Percentiles rank a stretch among this genome's conserved stretches.
Conservation (phyloP, 345 rosid genomes). For the Isatis tinctoria region DNA sequence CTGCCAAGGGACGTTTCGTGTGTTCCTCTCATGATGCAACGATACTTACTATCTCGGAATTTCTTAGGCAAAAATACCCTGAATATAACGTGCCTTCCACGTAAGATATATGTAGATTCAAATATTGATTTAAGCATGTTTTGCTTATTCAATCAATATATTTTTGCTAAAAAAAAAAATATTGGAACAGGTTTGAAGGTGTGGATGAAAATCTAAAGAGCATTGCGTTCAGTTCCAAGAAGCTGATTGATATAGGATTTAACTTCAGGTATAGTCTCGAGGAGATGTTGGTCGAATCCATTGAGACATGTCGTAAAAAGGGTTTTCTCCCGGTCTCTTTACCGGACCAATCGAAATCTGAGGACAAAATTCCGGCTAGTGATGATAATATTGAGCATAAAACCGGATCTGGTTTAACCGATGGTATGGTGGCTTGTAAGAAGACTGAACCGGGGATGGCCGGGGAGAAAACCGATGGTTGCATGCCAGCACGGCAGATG, state of each 20-base stretch:
- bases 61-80: slow-evolving; percentile 57
- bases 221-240: slow-evolving; percentile 52
- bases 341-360: background rate
- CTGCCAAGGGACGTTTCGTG: slow-evolving; percentile 77
- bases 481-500: slow-evolving; percentile 18
- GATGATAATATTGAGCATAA: background rate
- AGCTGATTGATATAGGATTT: slow-evolving; percentile 67
- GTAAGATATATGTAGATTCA: slow-evolving; percentile 32
- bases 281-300: slow-evolving; percentile 67
- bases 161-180: background rate
- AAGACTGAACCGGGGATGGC: slow-evolving; percentile 10
- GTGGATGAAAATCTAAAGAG: slow-evolving; percentile 50
- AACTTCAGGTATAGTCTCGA: slow-evolving; percentile 68
- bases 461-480: slow-evolving; percentile 4
- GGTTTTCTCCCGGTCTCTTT: slow-evolving; percentile 52
- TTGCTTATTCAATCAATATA: background rate
- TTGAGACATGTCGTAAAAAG: slow-evolving; percentile 64
- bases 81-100: slow-evolving; percentile 54
- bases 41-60: slow-evolving; percentile 48
- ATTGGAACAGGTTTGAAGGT: slow-evolving; percentile 48
- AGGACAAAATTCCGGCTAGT: background rate
- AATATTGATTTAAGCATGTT: background rate
- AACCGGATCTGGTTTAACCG: slow-evolving; percentile 3
- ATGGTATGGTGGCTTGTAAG: slow-evolving; percentile 13
- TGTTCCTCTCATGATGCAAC: slow-evolving; percentile 64